These are phyloP conservation scores for Cymodocea nodosa DNA, from an alignment of 116 monocot species.

Conservation along the genomic window DNA sequence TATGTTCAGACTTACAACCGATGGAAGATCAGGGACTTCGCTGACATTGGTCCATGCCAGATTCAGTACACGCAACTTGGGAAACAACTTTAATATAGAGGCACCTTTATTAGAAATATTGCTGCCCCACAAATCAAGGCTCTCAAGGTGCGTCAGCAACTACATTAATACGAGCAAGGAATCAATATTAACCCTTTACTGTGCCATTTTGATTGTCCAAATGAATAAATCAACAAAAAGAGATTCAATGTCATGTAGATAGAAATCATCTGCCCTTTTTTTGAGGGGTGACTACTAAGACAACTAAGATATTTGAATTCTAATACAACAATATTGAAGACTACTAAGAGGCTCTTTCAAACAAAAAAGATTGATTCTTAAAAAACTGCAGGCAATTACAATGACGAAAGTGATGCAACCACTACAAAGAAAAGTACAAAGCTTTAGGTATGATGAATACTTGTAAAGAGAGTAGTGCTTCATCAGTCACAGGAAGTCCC, in stretches of 20 bases:
- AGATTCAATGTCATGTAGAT: too few species aligned
- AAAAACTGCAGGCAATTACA: too few species aligned
- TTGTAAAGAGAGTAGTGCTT: slow-evolving; percentile 49
- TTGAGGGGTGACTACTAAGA: too few species aligned
- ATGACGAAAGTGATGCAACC: not conserved
- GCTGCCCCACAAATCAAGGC: slow-evolving; percentile 86
- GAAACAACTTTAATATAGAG: slow-evolving; percentile 30
- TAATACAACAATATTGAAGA: too few species aligned
- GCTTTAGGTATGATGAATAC: slow-evolving; percentile 16
- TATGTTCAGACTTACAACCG: slow-evolving; percentile 58
- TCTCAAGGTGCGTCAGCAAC: slow-evolving; percentile 55
- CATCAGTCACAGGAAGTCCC: slow-evolving; percentile 57
- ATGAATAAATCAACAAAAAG: too few species aligned
- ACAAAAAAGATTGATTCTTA: too few species aligned
- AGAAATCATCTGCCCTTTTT: too few species aligned
- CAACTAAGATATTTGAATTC: too few species aligned
- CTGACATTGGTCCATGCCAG: slow-evolving; percentile 82
- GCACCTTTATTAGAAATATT: slow-evolving; percentile 53
- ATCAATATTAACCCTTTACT: not conserved
- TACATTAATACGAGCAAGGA: slow-evolving; percentile 12
- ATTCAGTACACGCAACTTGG: slow-evolving; percentile 50
- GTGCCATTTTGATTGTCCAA: too few species aligned
- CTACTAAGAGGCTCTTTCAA: too few species aligned
- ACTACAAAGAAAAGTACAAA: not conserved
- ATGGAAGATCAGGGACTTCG: slow-evolving; percentile 43